phyloP scores from a whole-genome alignment of 768 basidiomycete genomes.

The Mycena kentingensis region DNA sequence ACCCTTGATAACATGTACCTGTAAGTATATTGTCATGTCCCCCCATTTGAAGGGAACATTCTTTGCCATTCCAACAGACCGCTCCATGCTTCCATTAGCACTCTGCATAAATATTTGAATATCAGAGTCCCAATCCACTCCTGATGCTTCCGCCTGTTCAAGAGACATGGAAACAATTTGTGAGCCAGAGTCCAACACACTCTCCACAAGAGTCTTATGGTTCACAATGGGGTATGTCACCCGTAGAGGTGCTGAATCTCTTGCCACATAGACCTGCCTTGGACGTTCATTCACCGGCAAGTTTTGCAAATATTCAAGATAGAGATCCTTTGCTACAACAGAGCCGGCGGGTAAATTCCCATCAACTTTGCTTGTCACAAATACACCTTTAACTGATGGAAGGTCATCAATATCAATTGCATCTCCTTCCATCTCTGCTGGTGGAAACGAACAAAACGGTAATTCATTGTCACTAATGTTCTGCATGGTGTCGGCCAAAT shows the following conservation, averaged over 20 bases:
- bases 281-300: background rate
- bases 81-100: slow-evolving; percentile 27
- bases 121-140: slow-evolving; percentile 23
- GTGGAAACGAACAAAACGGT: no score
- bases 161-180: slow-evolving; percentile 30
- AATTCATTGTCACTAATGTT: no score
- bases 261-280: slow-evolving; percentile 5
- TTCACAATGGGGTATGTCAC: slow-evolving; percentile 19
- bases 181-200: slow-evolving; percentile 30
- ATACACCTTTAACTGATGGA: slow-evolving; percentile 3
- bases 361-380: background rate
- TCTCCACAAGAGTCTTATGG: slow-evolving; percentile 21
- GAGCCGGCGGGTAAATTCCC: slow-evolving; percentile 5
- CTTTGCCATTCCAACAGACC: slow-evolving; percentile 27
- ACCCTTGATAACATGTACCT: slow-evolving; percentile 29
- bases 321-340: slow-evolving; percentile 5
- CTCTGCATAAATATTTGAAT: slow-evolving; percentile 30
- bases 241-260: slow-evolving; percentile 3
- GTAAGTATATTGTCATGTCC: slow-evolving; percentile 25
- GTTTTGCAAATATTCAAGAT: slow-evolving; percentile 7
- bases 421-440: background rate
- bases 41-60: slow-evolving; percentile 30
- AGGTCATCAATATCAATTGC: slow-evolving; percentile 4
- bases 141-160: slow-evolving; percentile 14
- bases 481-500: no score